Evolutionary conservation across 805 yeast genomes (phyloP).

Genomic region (Saitoella complicata): DNA sequence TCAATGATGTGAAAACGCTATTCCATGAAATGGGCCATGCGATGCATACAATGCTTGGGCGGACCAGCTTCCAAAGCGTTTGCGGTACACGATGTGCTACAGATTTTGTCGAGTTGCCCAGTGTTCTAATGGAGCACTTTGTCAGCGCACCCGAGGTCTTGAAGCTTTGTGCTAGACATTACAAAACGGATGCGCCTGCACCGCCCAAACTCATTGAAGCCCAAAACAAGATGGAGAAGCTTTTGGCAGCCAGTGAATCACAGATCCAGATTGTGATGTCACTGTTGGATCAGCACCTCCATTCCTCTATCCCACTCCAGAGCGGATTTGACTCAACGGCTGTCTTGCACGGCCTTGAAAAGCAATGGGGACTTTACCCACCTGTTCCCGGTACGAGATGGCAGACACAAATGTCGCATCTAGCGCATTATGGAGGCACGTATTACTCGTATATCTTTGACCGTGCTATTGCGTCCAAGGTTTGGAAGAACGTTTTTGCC

Average conservation of each 20-base stretch:
- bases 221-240: conserved; percentile 24
- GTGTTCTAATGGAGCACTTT: conserved; percentile 90
- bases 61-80: conserved; percentile 76
- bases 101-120: conserved; percentile 92
- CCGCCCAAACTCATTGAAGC: conserved; percentile 34
- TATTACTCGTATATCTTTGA: conserved; percentile 86
- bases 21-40: conserved; percentile 99
- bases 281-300: conserved; percentile 66
- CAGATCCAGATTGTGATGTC: conserved; percentile 86
- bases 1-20: conserved; percentile 76
- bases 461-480: conserved; percentile 75
- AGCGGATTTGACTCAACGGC: conserved; percentile 36
- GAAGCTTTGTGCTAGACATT: conserved; percentile 53
- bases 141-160: conserved; percentile 69
- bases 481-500: conserved; percentile 59
- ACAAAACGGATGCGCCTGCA: conserved; percentile 45
- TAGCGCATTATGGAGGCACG: conserved; percentile 84
- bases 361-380: conserved; percentile 41
- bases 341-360: conserved; percentile 53
- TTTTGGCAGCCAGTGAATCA: conserved; percentile 33
- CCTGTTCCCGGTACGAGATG: conserved; percentile 51
- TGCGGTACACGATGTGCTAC: conserved; percentile 92
- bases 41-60: conserved; percentile 91
- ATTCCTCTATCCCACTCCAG: conserved; percentile 24
- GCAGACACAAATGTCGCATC: conserved; percentile 90